phyloP scores from a whole-genome alignment of 2,329 filamentous ascomycete species.

The Fusarium papillatum region DNA sequence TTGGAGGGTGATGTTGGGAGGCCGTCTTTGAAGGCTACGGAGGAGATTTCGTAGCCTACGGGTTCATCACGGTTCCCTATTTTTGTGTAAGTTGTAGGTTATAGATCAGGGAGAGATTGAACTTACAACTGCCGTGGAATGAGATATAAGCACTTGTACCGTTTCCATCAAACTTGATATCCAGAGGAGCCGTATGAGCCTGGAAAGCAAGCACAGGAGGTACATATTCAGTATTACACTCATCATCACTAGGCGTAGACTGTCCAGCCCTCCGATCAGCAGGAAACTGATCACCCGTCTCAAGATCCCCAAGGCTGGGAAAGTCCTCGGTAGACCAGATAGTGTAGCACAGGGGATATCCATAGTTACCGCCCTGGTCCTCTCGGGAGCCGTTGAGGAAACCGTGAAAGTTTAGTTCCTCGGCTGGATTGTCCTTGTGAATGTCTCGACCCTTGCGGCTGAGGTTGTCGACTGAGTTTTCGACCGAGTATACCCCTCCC shows the following conservation, averaged over 20 bases:
- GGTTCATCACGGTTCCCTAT: constrained; percentile 58
- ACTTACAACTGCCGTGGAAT: constrained; percentile 80
- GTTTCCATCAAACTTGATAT: constrained; percentile 74
- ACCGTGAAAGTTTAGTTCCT: constrained; percentile 82
- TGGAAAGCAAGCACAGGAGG: constrained; percentile 69
- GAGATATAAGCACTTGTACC: constrained; percentile 74
- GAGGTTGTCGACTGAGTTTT: constrained; percentile 79
- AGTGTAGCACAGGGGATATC: constrained; percentile 79
- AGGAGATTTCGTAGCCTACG: constrained; percentile 61
- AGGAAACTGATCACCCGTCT: constrained; percentile 65
- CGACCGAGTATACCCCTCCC: constrained; percentile 71
- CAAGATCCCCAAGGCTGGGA: constrained; percentile 56
- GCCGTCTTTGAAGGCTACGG: constrained; percentile 57
- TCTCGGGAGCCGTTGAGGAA: constrained; percentile 57
- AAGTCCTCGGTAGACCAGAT: constrained; percentile 68
- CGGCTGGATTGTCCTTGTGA: constrained; percentile 77
- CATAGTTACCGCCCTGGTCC: constrained; percentile 69
- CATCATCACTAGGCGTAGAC: constrained; percentile 56
- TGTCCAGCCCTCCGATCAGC: constrained; percentile 44
- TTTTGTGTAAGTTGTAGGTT: constrained; percentile 7
- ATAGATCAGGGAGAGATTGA: background rate
- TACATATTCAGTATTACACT: constrained; percentile 58
- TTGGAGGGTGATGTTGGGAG: constrained; percentile 53
- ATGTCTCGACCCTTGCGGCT: constrained; percentile 70
- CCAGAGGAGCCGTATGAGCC: constrained; percentile 79